Conservation (phyloP, 495 filamentous ascomycete genomes). For the Lepraria neglecta region DNA sequence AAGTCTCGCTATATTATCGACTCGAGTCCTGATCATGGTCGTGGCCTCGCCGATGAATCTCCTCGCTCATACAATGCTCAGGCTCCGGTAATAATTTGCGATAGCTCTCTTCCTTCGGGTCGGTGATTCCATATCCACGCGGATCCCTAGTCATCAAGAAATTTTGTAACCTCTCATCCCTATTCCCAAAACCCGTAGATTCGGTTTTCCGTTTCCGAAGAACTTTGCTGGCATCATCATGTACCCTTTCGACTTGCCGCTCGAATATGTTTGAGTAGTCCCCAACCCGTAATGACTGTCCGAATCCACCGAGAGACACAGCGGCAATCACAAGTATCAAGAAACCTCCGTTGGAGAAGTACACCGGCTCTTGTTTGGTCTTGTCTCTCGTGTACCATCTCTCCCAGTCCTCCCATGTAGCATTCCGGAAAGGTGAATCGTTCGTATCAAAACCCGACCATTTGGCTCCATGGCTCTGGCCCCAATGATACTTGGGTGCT, state of each 20-base stretch:
- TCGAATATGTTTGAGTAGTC: constrained; percentile 49
- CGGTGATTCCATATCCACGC: constrained; percentile 37
- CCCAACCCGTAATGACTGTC: constrained; percentile 62
- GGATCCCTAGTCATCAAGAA: constrained; percentile 66
- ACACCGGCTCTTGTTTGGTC: constrained; percentile 50
- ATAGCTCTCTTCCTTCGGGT: constrained; percentile 16
- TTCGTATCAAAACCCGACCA: constrained; percentile 30
- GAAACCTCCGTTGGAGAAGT: constrained; percentile 71
- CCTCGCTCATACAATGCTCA: constrained; percentile 22
- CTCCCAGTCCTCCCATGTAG: constrained; percentile 99
- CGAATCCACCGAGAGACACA: constrained; percentile 57
- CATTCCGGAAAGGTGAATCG: constrained; percentile 64
- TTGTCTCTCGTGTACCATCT: constrained; percentile 61
- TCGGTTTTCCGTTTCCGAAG: constrained; percentile 51
- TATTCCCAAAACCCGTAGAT: constrained; percentile 41
- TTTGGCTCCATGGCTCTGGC: constrained; percentile 31
- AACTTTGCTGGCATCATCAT: constrained; percentile 56
- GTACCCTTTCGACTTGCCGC: constrained; percentile 55
- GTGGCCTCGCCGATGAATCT: constrained; percentile 9
- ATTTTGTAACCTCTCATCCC: constrained; percentile 60
- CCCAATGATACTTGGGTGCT: constrained; percentile 24
- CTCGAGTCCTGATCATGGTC: neutral
- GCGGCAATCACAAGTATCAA: constrained; percentile 58
- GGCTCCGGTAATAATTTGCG: constrained; percentile 18
- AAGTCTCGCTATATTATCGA: neutral